Evolutionary conservation across 257 asterid genomes (phyloP).

Genomic region (Linderniella brevidens): DNA sequence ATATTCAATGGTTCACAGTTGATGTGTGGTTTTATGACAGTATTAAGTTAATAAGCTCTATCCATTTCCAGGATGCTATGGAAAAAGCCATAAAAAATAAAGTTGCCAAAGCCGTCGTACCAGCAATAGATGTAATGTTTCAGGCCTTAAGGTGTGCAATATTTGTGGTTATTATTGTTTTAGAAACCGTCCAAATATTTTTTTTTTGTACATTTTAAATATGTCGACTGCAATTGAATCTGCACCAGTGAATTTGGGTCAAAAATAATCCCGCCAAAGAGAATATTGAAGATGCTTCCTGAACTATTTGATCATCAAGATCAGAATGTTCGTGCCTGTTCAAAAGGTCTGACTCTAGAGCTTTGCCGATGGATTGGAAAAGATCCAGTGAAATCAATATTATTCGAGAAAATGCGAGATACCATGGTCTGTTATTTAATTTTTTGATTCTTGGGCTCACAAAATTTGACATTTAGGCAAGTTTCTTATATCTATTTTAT

Average conservation of each 20-base stretch:
- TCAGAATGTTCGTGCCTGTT: constrained; percentile 98
- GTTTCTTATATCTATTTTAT: neutral
- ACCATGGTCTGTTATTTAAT: constrained; percentile 54
- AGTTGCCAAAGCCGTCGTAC: constrained; percentile 97
- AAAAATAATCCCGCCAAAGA: constrained; percentile 84
- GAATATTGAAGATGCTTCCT: constrained; percentile 98
- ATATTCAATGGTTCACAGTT: neutral
- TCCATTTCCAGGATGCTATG: constrained; percentile 76
- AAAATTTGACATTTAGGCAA: neutral
- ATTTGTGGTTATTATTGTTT: constrained; percentile 7
- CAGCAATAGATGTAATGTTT: constrained; percentile 99
- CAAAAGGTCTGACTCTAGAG: constrained; percentile 91
- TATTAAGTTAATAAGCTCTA: neutral
- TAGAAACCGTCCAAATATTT: constrained; percentile 3
- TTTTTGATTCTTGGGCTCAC: neutral
- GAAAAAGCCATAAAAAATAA: constrained; percentile 94
- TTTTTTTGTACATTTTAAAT: constrained; percentile 13
- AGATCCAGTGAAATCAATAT: constrained; percentile 89
- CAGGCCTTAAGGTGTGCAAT: constrained; percentile 77
- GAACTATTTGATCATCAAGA: constrained; percentile 99
- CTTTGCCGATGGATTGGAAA: constrained; percentile 99
- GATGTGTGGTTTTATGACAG: neutral
- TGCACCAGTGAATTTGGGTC: constrained; percentile 75
- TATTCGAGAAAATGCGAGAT: constrained; percentile 97
- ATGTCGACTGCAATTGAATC: constrained; percentile 19